Evolutionary conservation across 2,329 filamentous ascomycete species (phyloP).

Genomic region (Colletotrichum zoysiae): DNA sequence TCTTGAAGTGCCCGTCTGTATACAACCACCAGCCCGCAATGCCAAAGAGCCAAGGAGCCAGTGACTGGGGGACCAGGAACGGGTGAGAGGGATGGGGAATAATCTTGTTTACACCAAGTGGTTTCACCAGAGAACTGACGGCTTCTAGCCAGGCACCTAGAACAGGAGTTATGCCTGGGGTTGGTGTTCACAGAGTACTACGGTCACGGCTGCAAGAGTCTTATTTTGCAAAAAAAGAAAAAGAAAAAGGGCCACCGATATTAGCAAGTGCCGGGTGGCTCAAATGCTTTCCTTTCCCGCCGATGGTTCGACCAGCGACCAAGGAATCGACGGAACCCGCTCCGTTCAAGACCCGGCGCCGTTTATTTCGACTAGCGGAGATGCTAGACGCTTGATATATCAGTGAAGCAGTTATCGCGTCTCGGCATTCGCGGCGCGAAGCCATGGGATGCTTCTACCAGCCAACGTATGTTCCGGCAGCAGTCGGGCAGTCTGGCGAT

Average conservation of each 20-base stretch:
- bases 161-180: neutral
- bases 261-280: neutral
- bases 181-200: neutral
- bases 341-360: neutral
- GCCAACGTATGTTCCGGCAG: neutral
- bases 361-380: neutral
- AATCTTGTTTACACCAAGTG: neutral
- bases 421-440: neutral
- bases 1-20: neutral
- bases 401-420: slow-evolving; percentile 5
- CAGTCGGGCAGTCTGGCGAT: neutral
- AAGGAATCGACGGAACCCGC: neutral
- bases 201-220: neutral
- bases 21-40: neutral
- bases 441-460: neutral
- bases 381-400: neutral
- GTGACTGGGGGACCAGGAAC: neutral
- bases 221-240: too few relatives aligned
- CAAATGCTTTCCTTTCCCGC: neutral
- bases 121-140: neutral
- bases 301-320: neutral
- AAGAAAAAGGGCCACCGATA: neutral
- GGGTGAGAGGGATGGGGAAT: neutral
- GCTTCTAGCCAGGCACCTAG: neutral
- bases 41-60: neutral